Conservation (phyloP, 1,139 yeast genomes). For the Hansenula sp. region DNA sequence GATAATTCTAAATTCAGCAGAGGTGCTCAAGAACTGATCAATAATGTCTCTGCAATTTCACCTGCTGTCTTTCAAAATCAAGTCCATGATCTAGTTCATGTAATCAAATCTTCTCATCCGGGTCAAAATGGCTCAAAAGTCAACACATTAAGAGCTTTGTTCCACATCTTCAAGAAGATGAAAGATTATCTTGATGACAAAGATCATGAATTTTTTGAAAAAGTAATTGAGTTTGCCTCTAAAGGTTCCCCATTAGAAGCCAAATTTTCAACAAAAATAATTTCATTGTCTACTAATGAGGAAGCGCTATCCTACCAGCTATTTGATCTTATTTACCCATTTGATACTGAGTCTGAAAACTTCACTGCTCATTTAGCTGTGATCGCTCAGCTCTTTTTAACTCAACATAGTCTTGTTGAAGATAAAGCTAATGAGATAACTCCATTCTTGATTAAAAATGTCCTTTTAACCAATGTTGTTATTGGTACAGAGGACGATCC, state of each 20-base stretch:
- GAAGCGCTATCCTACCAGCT: slow-evolving; percentile 38
- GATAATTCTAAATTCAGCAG: slow-evolving; percentile 32
- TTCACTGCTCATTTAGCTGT: slow-evolving; percentile 58
- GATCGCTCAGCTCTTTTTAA: slow-evolving; percentile 57
- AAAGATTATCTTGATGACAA: slow-evolving; percentile 21
- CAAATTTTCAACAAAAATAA: slow-evolving; percentile 57
- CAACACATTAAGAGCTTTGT: slow-evolving; percentile 55
- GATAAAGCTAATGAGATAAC: slow-evolving; percentile 57
- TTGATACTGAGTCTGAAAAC: slow-evolving; percentile 32
- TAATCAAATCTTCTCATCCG: slow-evolving; percentile 31
- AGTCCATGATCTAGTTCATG: slow-evolving; percentile 43
- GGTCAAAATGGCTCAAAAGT: slow-evolving; percentile 20
- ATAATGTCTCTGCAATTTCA: slow-evolving; percentile 52
- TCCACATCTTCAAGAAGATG: slow-evolving; percentile 48
- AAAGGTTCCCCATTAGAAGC: slow-evolving; percentile 62
- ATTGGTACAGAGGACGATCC: slow-evolving; percentile 27
- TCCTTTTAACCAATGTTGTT: slow-evolving; percentile 47
- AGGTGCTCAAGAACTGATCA: slow-evolving; percentile 50
- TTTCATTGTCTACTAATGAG: slow-evolving; percentile 44
- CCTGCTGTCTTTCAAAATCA: slow-evolving; percentile 69
- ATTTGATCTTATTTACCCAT: slow-evolving; percentile 45
- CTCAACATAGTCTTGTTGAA: slow-evolving; percentile 49
- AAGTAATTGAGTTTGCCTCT: slow-evolving; percentile 41
- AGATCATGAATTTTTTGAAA: slow-evolving; percentile 35
- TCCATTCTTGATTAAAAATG: slow-evolving; percentile 53